Evolutionary conservation across 805 yeast species (phyloP).

Genomic region (Soucietia sequanensis): DNA sequence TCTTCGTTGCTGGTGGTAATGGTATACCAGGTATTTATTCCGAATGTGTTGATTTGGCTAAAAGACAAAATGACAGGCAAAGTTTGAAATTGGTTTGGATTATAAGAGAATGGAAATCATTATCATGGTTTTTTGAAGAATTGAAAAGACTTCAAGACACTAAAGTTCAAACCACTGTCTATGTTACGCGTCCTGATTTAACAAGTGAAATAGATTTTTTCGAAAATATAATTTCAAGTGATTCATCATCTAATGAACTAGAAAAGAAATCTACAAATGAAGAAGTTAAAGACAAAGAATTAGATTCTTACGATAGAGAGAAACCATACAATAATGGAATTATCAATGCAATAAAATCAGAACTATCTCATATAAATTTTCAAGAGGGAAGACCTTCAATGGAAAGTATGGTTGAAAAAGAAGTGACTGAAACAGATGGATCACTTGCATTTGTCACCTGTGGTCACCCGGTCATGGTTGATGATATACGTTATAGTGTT

Average conservation of each 20-base stretch:
- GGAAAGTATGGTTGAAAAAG: conserved; percentile 28
- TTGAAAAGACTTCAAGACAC: conserved; percentile 12
- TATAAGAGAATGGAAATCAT: conserved; percentile 44
- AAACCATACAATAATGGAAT: neutral
- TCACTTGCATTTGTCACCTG: conserved; percentile 17
- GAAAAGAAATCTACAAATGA: neutral
- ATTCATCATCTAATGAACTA: neutral
- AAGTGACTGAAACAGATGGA: conserved; percentile 31
- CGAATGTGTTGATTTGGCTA: conserved; percentile 27
- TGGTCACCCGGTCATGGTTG: conserved; percentile 31
- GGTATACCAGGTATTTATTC: conserved; percentile 60
- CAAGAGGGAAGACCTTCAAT: conserved; percentile 43
- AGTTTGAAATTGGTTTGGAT: conserved; percentile 54
- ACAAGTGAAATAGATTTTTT: conserved; percentile 13
- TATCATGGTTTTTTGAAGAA: conserved; percentile 45
- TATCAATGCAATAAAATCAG: neutral
- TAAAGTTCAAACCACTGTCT: conserved; percentile 13
- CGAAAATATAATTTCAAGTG: neutral
- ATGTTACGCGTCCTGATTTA: conserved; percentile 15
- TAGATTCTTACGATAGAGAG: neutral
- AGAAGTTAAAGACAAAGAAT: neutral
- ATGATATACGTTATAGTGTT: conserved; percentile 23
- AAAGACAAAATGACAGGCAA: conserved; percentile 6
- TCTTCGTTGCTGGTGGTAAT: conserved; percentile 63
- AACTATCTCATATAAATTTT: conserved; percentile 1